These are phyloP conservation scores for Coemansia sp. DNA, from an alignment of 192 early-diverging fungal genomes.

Conservation along the genomic window DNA sequence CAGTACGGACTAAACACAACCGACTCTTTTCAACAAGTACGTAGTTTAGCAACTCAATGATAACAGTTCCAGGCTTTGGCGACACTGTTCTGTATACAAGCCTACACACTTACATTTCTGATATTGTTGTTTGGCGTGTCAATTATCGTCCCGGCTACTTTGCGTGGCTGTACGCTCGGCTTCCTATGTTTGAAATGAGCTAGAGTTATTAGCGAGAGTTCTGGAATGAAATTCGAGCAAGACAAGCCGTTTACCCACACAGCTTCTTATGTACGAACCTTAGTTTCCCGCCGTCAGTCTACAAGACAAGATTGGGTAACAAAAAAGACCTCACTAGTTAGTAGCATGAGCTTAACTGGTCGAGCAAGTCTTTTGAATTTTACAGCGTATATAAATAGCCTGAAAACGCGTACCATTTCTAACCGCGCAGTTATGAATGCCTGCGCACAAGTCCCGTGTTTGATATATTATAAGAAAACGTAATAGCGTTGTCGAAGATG, in stretches of 20 bases:
- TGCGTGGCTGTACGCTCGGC: neutral
- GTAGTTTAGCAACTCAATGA: neutral
- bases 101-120: neutral
- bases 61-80: neutral
- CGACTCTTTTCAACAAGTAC: neutral
- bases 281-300: slow-evolving; percentile 10
- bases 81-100: neutral
- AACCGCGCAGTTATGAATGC: neutral
- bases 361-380: neutral
- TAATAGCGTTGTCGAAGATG: neutral
- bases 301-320: slow-evolving; percentile 1
- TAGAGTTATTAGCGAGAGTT: neutral
- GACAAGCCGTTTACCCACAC: neutral
- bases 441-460: neutral
- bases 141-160: neutral
- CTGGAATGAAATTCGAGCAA: neutral
- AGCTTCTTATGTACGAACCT: slow-evolving; percentile 3
- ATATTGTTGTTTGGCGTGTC: slow-evolving; percentile 4
- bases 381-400: neutral
- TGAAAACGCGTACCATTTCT: slow-evolving; percentile 2
- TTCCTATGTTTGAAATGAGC: neutral
- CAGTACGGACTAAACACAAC: neutral
- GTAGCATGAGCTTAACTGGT: neutral
- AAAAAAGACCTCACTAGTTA: neutral
- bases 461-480: neutral